Evolutionary conservation across 1,284 basidiomycete species (phyloP).

Genomic region (Ustilago crameri): DNA sequence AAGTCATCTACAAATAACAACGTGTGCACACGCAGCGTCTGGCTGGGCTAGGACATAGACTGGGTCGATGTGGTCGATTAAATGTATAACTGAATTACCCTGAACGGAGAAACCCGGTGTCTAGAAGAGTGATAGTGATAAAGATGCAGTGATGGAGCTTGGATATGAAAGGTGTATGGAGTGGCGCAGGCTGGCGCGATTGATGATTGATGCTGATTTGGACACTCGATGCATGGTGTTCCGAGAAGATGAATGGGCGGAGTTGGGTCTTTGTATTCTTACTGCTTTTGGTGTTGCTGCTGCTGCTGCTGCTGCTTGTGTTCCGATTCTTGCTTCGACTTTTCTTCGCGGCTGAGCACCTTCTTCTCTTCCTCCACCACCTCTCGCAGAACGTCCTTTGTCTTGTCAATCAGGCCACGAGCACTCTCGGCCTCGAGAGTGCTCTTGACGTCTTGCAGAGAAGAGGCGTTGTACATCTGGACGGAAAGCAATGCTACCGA

Average conservation of each 20-base stretch:
- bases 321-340: slow-evolving; percentile 12
- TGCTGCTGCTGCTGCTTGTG: slow-evolving; percentile 29
- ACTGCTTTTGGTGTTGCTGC: not conserved
- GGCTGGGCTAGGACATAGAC: too few relatives aligned
- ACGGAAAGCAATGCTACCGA: slow-evolving; percentile 43
- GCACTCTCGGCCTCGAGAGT: slow-evolving; percentile 26
- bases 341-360: slow-evolving; percentile 25
- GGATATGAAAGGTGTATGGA: slow-evolving; percentile 4
- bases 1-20: not conserved
- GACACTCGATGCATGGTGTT: not conserved
- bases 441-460: slow-evolving; percentile 24
- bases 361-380: slow-evolving; percentile 59
- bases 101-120: slow-evolving; percentile 2
- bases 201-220: not conserved
- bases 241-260: not conserved
- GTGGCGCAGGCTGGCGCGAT: not conserved
- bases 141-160: slow-evolving; percentile 1
- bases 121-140: slow-evolving; percentile 3
- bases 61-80: too few relatives aligned
- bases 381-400: slow-evolving; percentile 53
- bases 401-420: slow-evolving; percentile 49
- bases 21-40: too few relatives aligned
- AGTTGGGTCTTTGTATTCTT: not conserved
- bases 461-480: slow-evolving; percentile 44
- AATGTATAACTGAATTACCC: slow-evolving; percentile 4